Evolutionary conservation across 129 eudicot genomes (phyloP), one percentile per base, ranked within the genome.

Genomic region (Centaurea solstitialis): DNA sequence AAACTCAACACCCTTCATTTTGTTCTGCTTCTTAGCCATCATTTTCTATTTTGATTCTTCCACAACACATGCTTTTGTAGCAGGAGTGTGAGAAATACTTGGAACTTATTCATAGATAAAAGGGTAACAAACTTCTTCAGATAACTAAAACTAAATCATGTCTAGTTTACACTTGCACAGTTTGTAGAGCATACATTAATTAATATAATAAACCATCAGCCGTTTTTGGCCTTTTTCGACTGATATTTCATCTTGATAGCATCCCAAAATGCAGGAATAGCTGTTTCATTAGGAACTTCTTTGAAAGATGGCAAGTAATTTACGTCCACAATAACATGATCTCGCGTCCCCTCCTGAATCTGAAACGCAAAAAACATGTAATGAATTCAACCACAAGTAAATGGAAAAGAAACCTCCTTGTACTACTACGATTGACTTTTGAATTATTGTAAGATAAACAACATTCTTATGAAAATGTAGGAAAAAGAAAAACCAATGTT

Each of bases 251-350:
- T 86, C 76, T 86, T 89, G 12, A 95, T 86, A 80, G 98, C 99
- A 66, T 95, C 89, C 99, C 99, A 95, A 78, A 95, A 95, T 68
- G 99, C 93, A 65, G 98, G 99, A 75, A 95, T 79, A 5, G 98
- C 97, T 8, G 82, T 77, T 40, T 85, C 89, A 72, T 92, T 86
- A 9, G 97, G 88, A 70, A 95, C 99, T 87, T 95, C 99, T 89
- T 95, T 95, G 80, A 95, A 92, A 4, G 98, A 95, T 17, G 99
- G 99, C 68, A 95, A 90, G 83, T 95, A 95, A 87, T 95, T 95
- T 73, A 92, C 93, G 80, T 95, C 99, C 81, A 95, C 98, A 72
- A 95, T 92, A 26, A 95, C 99, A 88, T 95, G 98, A 80, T 95
- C 99, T 26, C 83, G 89, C 6, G 94, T 90, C 69, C 87, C 90